Base-by-base conservation (phyloP, 2,329 filamentous ascomycete species). In the Cercospora brassicicola region DNA sequence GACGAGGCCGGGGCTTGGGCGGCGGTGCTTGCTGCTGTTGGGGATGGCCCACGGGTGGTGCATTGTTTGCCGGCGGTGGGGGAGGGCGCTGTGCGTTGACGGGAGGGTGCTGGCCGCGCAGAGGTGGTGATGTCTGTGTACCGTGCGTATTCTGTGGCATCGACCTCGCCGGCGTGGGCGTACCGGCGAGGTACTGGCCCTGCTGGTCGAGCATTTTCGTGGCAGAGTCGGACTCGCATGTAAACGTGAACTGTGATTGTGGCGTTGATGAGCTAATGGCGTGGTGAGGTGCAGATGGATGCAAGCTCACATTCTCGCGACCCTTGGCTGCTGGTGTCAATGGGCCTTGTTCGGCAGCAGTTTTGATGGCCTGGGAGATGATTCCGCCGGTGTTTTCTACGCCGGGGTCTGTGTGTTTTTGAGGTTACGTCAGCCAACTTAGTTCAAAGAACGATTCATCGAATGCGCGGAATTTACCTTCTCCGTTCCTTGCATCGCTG, bases 231-330 rank as follows among this genome's bases (percentile, higher is more conserved):
- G 94, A 94, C 75, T 96, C 92, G 80, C 93, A 97, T 11, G 93
- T 96, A 77, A 99, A 99, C 9, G 95, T 99, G 78, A 99, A 99
- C 74, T 97, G 93, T 0, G 91, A 91, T 66, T 93, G 92, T 5
- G 90, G 87, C 88, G 86, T 88, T 3, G 86, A 78, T 74, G 87
- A 90, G 67, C 71, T 73, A 23, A 84, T 84, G 5, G 84, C 80
- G 86, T 64, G 53, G 62, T 55, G 28, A 20, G 53, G 30, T 64
- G 48, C 82, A 78, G 91, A 88, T 77, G 92, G 90, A 66, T 92
- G 89, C 59, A 96, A 81, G 68, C 94, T 84, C 78, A 91, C 94
- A 71, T 90, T 84, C 79, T 93, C 70, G 66, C 69, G 95, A 76
- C 94, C 91, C 77, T 93, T 89, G 13, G 89, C 91, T 64, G 67